These are phyloP conservation scores for Echeveria elegans DNA, from an alignment of 164 flowering plant genomes.

Conservation along the genomic window DNA sequence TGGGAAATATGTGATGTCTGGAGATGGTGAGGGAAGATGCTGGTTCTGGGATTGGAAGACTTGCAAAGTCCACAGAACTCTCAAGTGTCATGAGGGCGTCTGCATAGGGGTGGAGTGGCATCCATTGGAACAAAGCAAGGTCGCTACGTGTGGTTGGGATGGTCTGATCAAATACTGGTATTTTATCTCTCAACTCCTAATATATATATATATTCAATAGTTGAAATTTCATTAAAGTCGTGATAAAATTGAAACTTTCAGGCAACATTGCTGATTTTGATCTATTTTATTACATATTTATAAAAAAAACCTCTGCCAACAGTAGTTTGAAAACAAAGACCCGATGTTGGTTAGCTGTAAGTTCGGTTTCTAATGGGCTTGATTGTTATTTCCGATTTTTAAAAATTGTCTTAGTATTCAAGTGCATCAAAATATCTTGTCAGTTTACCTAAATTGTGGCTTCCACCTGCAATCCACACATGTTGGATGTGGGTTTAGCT, in stretches of 20 bases:
- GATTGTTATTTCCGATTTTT: no score
- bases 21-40: slow-evolving; percentile 95
- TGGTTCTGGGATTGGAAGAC: slow-evolving; percentile 99
- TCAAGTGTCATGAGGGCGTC: slow-evolving; percentile 84
- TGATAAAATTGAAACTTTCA: background rate
- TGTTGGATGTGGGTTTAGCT: background rate
- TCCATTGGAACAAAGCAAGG: slow-evolving; percentile 92
- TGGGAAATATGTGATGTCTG: slow-evolving; percentile 91
- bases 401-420: no score
- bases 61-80: slow-evolving; percentile 79
- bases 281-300: no score
- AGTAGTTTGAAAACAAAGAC: no score
- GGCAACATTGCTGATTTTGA: background rate
- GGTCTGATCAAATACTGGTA: slow-evolving; percentile 97
- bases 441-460: no score
- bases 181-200: background rate
- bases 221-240: background rate
- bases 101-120: slow-evolving; percentile 96
- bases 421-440: no score
- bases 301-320: background rate
- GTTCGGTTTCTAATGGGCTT: no score
- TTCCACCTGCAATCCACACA: no score
- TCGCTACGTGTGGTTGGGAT: slow-evolving; percentile 99
- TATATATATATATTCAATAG: no score
- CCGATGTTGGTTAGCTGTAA: no score